Evolutionary conservation across 2,329 filamentous ascomycete species (phyloP).

Genomic region (Cucurbitaria berberidis): DNA sequence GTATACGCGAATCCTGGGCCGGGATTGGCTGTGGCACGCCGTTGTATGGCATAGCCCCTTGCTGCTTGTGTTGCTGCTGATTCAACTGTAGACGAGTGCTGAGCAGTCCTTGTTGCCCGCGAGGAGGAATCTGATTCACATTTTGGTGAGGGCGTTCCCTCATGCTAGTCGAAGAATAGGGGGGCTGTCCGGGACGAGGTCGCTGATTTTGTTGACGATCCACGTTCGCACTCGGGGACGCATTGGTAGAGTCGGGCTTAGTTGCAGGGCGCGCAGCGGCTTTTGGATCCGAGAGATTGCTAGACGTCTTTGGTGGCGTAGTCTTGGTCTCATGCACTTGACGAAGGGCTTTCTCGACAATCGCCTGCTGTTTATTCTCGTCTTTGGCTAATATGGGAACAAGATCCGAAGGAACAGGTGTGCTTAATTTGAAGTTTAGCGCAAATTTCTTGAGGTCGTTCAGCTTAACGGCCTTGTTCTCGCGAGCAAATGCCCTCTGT

Average conservation of each 20-base stretch:
- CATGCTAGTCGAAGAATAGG: conserved; percentile 54
- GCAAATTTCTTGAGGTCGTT: conserved; percentile 97
- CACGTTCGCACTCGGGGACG: conserved; percentile 36
- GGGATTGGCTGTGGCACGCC: conserved; percentile 63
- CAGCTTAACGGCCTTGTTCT: conserved; percentile 89
- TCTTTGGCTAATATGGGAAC: conserved; percentile 97
- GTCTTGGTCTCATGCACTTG: conserved; percentile 66
- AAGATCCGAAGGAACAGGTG: conserved; percentile 87
- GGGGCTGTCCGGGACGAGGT: conserved; percentile 46
- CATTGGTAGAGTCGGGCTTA: conserved; percentile 40
- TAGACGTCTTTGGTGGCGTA: conserved; percentile 48
- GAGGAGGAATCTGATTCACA: conserved; percentile 47
- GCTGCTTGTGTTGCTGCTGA: conserved; percentile 58
- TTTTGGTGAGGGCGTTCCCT: conserved; percentile 52
- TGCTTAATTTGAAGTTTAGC: conserved; percentile 89
- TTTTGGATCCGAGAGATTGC: conserved; percentile 49
- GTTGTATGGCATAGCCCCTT: conserved; percentile 49
- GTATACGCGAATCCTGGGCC: conserved; percentile 70
- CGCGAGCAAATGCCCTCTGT: conserved; percentile 59
- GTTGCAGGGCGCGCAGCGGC: conserved; percentile 42
- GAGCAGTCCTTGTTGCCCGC: conserved; percentile 52
- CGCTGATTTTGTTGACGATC: conserved; percentile 58
- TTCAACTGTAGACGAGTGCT: conserved; percentile 60
- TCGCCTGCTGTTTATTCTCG: conserved; percentile 89
- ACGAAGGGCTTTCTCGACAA: conserved; percentile 83